These are phyloP conservation scores for Botryotinia calthae DNA, from an alignment of 2,329 filamentous ascomycete genomes.

Conservation along the genomic window DNA sequence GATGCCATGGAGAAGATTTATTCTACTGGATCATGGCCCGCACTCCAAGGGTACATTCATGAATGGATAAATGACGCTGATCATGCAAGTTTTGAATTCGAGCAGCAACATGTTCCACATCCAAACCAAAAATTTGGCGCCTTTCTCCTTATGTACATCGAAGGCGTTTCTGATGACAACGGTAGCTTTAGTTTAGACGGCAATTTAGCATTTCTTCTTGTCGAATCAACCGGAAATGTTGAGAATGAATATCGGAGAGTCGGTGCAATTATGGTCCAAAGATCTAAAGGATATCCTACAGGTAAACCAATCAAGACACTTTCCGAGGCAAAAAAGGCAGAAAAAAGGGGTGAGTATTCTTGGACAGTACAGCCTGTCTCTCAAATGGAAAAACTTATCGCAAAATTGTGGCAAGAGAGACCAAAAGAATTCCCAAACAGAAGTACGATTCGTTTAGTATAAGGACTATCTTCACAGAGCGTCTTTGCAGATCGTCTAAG, in stretches of 20 bases:
- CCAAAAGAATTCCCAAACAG: conserved; percentile 4
- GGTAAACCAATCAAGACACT: not conserved
- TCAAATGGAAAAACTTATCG: not conserved
- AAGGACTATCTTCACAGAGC: not conserved
- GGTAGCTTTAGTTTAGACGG: conserved; percentile 1
- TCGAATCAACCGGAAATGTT: conserved; percentile 21
- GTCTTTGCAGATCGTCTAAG: not conserved
- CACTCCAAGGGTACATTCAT: conserved; percentile 19
- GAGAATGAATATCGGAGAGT: conserved; percentile 24
- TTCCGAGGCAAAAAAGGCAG: conserved; percentile 8
- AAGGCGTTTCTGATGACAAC: conserved; percentile 12
- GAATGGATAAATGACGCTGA: conserved; percentile 10
- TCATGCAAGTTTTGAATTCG: conserved; percentile 23
- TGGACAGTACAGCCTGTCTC: conserved; percentile 3
- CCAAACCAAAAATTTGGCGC: conserved; percentile 22
- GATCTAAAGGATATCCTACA: not conserved
- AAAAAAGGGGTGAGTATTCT: not conserved
- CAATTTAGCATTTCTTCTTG: conserved; percentile 19
- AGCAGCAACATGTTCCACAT: conserved; percentile 25
- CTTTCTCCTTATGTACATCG: conserved; percentile 18
- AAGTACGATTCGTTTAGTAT: conserved; percentile 12
- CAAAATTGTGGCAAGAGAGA: conserved; percentile 5
- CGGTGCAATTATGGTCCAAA: conserved; percentile 12
- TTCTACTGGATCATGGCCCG: conserved; percentile 7
- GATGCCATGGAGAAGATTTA: not conserved